A percentile compares a stretch with the other conserved stretches of the same genome.
phyloP scores from a whole-genome alignment of 2,329 filamentous ascomycete species.

The Colletotrichum camelliae region DNA sequence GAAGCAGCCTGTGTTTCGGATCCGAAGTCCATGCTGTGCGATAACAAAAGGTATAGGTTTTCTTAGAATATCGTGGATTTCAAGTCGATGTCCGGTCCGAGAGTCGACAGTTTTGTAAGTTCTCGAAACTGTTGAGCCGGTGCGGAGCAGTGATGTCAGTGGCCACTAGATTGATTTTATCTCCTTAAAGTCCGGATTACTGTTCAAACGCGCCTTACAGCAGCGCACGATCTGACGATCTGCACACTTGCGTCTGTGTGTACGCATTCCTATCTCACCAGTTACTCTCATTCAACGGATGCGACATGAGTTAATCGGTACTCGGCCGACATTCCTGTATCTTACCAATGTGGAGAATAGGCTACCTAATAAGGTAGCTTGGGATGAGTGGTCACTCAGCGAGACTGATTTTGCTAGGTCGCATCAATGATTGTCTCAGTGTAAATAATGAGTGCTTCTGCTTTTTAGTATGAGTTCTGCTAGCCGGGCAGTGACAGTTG shows the following conservation, averaged over 20 bases:
- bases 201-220: not conserved
- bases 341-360: not conserved
- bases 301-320: not conserved
- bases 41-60: not conserved
- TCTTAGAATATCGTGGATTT: not conserved
- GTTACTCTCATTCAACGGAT: not conserved
- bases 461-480: not conserved
- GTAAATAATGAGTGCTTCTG: not conserved
- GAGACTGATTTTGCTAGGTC: not conserved
- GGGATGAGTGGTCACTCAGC: not conserved
- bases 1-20: slow-evolving; percentile 23
- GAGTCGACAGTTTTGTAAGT: not conserved
- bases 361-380: not conserved
- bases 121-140: not conserved
- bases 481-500: no score
- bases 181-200: not conserved
- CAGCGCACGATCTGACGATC: not conserved
- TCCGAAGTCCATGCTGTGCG: slow-evolving; percentile 14
- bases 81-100: not conserved
- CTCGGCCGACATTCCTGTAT: not conserved
- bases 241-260: not conserved
- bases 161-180: not conserved
- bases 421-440: not conserved
- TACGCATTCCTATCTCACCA: not conserved
- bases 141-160: not conserved